Conservation (phyloP, 441 rosid species). For the Croton laevigatus region DNA sequence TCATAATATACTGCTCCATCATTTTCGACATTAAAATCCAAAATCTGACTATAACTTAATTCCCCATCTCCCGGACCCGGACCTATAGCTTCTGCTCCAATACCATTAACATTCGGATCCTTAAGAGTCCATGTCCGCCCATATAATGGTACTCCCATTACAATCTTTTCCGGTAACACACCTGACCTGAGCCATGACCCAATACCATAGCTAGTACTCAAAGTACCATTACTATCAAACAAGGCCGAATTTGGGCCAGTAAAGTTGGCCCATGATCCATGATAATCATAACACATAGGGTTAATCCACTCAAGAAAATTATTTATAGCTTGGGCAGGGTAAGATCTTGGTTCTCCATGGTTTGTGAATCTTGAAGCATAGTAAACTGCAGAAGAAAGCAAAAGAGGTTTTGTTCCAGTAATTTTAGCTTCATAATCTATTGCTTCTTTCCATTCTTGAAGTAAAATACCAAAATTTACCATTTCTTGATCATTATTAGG, state of each 20-base stretch:
- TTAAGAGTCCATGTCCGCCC: conserved; percentile 41
- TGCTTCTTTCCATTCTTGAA: conserved; percentile 33
- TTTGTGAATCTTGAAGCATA: conserved; percentile 26
- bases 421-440: conserved; percentile 30
- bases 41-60: conserved; percentile 22
- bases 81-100: conserved; percentile 37
- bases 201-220: conserved; percentile 43
- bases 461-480: conserved; percentile 33
- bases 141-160: conserved; percentile 46
- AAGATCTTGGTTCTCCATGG: conserved; percentile 25
- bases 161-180: conserved; percentile 30
- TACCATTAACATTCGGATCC: conserved; percentile 28
- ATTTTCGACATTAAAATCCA: conserved; percentile 23
- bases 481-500: conserved; percentile 41
- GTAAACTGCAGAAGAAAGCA: conserved; percentile 47
- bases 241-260: conserved; percentile 39
- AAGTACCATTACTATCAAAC: conserved; percentile 28
- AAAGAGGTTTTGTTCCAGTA: conserved; percentile 24
- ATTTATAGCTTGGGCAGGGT: conserved; percentile 32
- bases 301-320: conserved; percentile 40
- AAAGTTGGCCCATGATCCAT: conserved; percentile 41
- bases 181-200: conserved; percentile 41
- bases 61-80: conserved; percentile 32
- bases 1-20: conserved; percentile 22
- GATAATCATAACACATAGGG: conserved; percentile 49